phyloP scores from a whole-genome alignment of 1,284 basidiomycete species.

The Bondarzewia mesenterica region DNA sequence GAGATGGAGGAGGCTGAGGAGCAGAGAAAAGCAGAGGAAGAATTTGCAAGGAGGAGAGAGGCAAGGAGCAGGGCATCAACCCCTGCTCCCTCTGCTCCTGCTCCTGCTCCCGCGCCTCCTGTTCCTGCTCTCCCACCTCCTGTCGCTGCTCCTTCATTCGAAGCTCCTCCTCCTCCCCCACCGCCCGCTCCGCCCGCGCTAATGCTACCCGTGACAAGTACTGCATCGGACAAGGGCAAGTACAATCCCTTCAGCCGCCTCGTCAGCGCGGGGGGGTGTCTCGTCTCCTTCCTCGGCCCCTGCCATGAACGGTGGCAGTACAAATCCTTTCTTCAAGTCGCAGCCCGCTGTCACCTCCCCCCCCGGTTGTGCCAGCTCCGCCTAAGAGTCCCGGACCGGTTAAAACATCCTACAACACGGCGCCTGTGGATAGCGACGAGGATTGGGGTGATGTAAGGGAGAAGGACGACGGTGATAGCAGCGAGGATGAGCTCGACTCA shows the following conservation, averaged over 20 bases:
- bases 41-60: conserved; percentile 1
- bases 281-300: conserved; percentile 24
- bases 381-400: conserved; percentile 29
- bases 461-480: conserved; percentile 64
- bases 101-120: conserved; percentile 6
- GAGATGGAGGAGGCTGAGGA: conserved; percentile 7
- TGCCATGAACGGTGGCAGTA: conserved; percentile 26
- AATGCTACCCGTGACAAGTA: conserved; percentile 18
- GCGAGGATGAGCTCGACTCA: conserved; percentile 70
- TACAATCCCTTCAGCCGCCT: conserved; percentile 70
- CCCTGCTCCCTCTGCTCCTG: conserved; percentile 12
- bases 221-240: conserved; percentile 30
- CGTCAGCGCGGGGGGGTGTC: conserved; percentile 37
- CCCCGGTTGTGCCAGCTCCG: conserved; percentile 17
- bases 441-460: conserved; percentile 82
- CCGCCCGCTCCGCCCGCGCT: conserved; percentile 29
- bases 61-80: conserved; percentile 14
- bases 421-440: conserved; percentile 51
- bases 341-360: conserved; percentile 17
- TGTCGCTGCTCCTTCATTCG: conserved; percentile 3
- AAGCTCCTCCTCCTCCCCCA: conserved; percentile 22
- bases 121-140: conserved; percentile 15
- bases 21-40: conserved; percentile 4
- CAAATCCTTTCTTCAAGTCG: conserved; percentile 56
- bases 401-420: conserved; percentile 54